Percentiles rank a stretch among this genome's conserved stretches.
Conservation (phyloP, 345 rosid genomes). For the Adansonia digitata region DNA sequence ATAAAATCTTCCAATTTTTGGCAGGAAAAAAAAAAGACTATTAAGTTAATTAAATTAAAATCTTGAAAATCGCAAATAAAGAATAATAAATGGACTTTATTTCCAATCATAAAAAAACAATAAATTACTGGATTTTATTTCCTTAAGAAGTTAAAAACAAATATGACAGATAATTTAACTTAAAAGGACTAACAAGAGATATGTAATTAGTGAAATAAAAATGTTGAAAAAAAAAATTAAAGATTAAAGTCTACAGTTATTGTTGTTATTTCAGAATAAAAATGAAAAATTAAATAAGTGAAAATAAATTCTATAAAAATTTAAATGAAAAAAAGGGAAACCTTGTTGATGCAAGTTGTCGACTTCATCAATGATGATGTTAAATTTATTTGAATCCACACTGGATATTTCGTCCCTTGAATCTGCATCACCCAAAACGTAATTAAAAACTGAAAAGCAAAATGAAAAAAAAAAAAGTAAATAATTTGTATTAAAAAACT, state of each 20-base stretch:
- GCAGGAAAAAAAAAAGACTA: not conserved
- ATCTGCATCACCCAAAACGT: constrained; percentile 34
- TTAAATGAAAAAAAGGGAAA: constrained; percentile 16
- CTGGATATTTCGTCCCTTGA: constrained; percentile 58
- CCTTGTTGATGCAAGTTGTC: constrained; percentile 62
- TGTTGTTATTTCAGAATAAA: no score
- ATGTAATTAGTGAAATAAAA: not conserved
- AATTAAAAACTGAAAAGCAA: not conserved
- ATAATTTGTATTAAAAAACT: not conserved
- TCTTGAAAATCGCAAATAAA: not conserved
- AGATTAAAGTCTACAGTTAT: no score
- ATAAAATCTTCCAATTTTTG: not conserved
- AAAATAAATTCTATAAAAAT: not conserved
- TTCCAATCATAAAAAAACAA: no score
- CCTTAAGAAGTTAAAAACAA: not conserved
- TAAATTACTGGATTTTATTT: no score
- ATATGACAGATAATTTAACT: not conserved
- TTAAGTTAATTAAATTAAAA: not conserved
- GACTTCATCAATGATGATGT: constrained; percentile 48
- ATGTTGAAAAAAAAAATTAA: not conserved
- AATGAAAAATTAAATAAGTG: no score
- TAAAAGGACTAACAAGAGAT: not conserved
- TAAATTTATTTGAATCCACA: constrained; percentile 57
- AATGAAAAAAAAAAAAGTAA: not conserved
- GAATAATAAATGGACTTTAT: not conserved